These are phyloP conservation scores for Tuber umbilicatum DNA, from an alignment of 495 filamentous ascomycete species.

Conservation along the genomic window DNA sequence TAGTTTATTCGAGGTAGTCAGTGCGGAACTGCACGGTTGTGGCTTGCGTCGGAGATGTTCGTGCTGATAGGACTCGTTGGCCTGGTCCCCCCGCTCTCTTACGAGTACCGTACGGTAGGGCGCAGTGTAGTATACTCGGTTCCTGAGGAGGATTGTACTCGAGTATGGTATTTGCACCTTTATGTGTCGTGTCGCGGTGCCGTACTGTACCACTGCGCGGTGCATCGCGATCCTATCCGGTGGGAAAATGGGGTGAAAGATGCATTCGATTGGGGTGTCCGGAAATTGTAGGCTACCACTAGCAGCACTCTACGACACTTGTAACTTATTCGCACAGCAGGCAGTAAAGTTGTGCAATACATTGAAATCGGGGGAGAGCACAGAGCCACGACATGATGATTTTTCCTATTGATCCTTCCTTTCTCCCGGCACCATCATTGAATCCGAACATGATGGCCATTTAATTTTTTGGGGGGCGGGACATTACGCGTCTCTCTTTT, in stretches of 20 bases:
- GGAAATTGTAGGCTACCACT: neutral
- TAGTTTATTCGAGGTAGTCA: neutral
- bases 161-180: neutral
- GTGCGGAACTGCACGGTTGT: neutral
- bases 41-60: neutral
- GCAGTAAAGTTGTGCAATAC: neutral
- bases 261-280: neutral
- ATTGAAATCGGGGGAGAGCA: neutral
- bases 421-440: neutral
- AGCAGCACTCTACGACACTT: neutral
- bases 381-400: neutral
- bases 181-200: neutral
- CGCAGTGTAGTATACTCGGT: neutral
- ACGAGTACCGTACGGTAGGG: neutral
- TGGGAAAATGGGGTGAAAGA: neutral
- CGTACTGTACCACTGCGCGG: neutral
- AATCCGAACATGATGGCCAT: neutral
- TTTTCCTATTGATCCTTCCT: neutral
- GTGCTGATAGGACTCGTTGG: neutral
- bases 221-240: neutral
- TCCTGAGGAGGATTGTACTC: neutral
- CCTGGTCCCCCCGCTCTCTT: neutral
- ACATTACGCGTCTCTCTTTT: constrained; percentile 3
- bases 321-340: neutral
- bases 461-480: neutral